phyloP scores from a whole-genome alignment of 2,329 filamentous ascomycete species.

The Penicillium sp. region DNA sequence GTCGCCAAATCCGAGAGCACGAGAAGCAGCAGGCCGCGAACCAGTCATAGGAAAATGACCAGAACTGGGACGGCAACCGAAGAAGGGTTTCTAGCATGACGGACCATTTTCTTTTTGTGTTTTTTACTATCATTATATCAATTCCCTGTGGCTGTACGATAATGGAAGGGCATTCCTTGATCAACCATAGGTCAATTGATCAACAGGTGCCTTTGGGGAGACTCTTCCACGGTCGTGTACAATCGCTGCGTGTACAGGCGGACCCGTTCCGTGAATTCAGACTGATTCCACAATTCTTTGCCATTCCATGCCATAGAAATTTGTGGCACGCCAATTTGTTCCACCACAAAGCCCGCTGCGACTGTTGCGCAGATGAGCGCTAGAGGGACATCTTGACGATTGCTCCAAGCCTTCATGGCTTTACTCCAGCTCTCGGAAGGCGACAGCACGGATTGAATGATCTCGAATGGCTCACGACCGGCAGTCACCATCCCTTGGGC shows the following conservation, averaged over 20 bases:
- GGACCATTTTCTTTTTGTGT: conserved; percentile 27
- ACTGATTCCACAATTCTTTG: conserved; percentile 45
- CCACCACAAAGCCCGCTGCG: conserved; percentile 87
- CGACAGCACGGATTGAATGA: conserved; percentile 37
- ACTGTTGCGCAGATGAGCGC: conserved; percentile 77
- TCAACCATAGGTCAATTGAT: conserved; percentile 33
- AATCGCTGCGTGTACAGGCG: conserved; percentile 45
- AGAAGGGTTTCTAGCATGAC: conserved; percentile 25
- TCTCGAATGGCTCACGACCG: conserved; percentile 30
- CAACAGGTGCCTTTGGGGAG: conserved; percentile 37
- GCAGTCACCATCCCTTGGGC: conserved; percentile 54
- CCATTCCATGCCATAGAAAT: conserved; percentile 31
- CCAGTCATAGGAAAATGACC: conserved; percentile 31
- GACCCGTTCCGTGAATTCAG: conserved; percentile 45
- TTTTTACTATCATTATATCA: conserved; percentile 31
- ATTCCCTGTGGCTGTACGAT: conserved; percentile 37
- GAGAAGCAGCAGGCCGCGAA: conserved; percentile 53
- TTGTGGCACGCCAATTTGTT: conserved; percentile 81
- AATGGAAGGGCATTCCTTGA: conserved; percentile 39
- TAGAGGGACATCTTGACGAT: conserved; percentile 52
- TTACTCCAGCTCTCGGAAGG: conserved; percentile 56
- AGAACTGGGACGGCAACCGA: conserved; percentile 17
- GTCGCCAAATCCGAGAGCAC: conserved; percentile 68
- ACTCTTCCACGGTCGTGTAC: conserved; percentile 39
- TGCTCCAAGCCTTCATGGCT: conserved; percentile 46